Base-by-base conservation (phyloP, 345 rosid species). In the Iberis pinnata region DNA sequence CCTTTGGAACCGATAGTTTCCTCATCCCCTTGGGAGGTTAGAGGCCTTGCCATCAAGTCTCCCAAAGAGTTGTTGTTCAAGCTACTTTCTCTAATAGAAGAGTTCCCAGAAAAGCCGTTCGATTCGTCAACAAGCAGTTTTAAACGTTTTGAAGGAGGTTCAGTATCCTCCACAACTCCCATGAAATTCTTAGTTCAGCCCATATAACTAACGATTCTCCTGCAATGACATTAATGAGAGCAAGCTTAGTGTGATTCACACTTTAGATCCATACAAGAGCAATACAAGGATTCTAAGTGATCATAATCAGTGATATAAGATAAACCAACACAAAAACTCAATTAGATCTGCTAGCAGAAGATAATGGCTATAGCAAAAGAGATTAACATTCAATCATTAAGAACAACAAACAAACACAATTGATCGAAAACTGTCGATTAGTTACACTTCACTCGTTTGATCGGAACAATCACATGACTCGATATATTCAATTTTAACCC, bases 91-190 rank as follows among this genome's bases (percentile, higher is more conserved):
- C 65, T 63, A 45, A 53, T 37, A 38, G 74, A 77, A 10, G 68
- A 66, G 56, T 70, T 69, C 54, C 65, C 75, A 1, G 64, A 52
- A 57, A 70, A 65, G 50, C 65, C 67, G 60, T 73, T 77, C 7
- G 73, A 53, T 56, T 73, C 79, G 52, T 70, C 72, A 29, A 55
- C 50, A 22, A 70, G 67, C 60, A 61, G 60, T 68, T 77, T 82
- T 0, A 64, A 70, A 46, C 85, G 81, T 65, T 82, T 79, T 75
- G 68, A 68, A 35, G 85, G 89, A 65, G 84, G 84, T 73, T 78
- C 84, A 45, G 56, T 75, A 75, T 82, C 85, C 75, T 77, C 85
- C 69, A 63, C 72, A 71, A 74, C 81, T 75, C 85, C 85, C 89
- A 82, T 82, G 75, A 79, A 82, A 82, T 53, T 65, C 67, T 63